Conservation (phyloP, 306 rosid species). For the Rosa lucieae region DNA sequence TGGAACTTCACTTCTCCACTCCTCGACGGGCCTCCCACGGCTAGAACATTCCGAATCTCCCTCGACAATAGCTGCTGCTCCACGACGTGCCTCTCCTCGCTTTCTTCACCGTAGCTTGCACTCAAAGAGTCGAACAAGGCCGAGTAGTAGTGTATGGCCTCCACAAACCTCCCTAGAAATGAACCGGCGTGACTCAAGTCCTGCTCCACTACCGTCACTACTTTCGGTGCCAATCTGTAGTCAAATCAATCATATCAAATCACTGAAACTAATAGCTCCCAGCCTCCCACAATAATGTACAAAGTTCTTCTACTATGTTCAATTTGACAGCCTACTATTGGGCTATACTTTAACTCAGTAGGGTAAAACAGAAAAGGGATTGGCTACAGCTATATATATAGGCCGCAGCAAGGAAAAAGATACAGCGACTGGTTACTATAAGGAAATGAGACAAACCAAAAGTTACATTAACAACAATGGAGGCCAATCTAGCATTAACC, state of each 20-base stretch:
- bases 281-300: neutral
- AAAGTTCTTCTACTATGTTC: neutral
- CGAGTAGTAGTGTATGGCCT: conserved; percentile 96
- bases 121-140: conserved; percentile 93
- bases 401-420: neutral
- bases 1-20: conserved; percentile 82
- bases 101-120: conserved; percentile 91
- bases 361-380: conserved; percentile 4
- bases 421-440: neutral
- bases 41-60: conserved; percentile 87
- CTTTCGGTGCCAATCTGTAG: conserved; percentile 86
- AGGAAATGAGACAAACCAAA: neutral
- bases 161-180: conserved; percentile 91
- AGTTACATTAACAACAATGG: neutral
- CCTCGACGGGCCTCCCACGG: conserved; percentile 89
- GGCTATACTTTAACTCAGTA: neutral
- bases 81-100: conserved; percentile 94
- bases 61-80: conserved; percentile 89
- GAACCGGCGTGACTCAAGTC: conserved; percentile 92
- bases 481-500: neutral
- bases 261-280: neutral
- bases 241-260: neutral
- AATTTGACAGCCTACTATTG: neutral
- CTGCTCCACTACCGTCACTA: conserved; percentile 96
- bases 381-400: neutral